Evolutionary conservation across 805 yeast species (phyloP).

Genomic region (Starmerella vitae): DNA sequence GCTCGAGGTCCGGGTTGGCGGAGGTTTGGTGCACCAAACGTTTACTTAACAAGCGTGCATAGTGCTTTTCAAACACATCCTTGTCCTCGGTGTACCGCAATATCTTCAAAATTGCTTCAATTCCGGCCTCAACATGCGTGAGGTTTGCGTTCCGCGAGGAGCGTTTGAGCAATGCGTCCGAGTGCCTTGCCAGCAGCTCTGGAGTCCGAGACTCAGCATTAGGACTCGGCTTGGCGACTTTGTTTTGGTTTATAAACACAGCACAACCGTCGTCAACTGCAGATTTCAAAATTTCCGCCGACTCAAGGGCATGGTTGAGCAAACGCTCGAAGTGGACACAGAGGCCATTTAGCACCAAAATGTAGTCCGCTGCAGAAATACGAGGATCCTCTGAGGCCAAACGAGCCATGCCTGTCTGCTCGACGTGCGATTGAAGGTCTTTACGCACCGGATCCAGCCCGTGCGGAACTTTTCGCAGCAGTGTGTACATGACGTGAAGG

Average conservation of each 20-base stretch:
- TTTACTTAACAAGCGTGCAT: slow-evolving; percentile 76
- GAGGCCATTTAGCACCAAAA: slow-evolving; percentile 59
- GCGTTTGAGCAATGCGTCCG: slow-evolving; percentile 70
- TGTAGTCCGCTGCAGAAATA: slow-evolving; percentile 65
- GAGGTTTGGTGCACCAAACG: slow-evolving; percentile 80
- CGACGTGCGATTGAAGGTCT: slow-evolving; percentile 59
- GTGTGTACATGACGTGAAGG: slow-evolving; percentile 59
- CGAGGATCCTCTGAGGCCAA: slow-evolving; percentile 33
- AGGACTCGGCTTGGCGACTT: slow-evolving; percentile 46
- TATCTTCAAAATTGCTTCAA: slow-evolving; percentile 73
- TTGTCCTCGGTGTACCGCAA: slow-evolving; percentile 84
- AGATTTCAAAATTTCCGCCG: slow-evolving; percentile 65
- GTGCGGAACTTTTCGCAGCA: slow-evolving; percentile 64
- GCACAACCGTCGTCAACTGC: slow-evolving; percentile 85
- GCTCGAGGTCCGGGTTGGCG: slow-evolving; percentile 73
- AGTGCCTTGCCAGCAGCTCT: slow-evolving; percentile 77
- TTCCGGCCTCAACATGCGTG: slow-evolving; percentile 50
- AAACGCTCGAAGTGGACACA: slow-evolving; percentile 54
- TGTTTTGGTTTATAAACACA: slow-evolving; percentile 65
- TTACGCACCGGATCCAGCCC: slow-evolving; percentile 68
- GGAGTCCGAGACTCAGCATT: slow-evolving; percentile 61
- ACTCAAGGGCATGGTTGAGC: slow-evolving; percentile 53
- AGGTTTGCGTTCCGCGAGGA: slow-evolving; percentile 54
- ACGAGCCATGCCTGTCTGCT: slow-evolving; percentile 46
- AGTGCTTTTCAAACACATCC: slow-evolving; percentile 88